phyloP scores from a whole-genome alignment of 345 rosid genomes.

The Gossypium turneri region DNA sequence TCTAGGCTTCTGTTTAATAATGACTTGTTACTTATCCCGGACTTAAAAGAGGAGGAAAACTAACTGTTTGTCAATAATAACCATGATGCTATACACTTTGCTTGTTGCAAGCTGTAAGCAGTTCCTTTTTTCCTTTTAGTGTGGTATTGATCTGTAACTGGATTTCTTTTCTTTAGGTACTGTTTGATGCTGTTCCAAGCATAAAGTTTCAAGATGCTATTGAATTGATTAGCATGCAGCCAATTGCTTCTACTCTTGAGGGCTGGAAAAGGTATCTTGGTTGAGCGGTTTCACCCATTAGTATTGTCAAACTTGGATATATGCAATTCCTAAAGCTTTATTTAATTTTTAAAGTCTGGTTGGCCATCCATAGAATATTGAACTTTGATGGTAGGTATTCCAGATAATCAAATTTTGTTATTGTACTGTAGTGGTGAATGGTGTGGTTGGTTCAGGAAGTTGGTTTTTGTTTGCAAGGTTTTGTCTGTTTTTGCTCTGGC shows the following conservation, averaged over 20 bases:
- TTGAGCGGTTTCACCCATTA: not conserved
- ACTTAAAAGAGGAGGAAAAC: not conserved
- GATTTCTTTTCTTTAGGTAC: constrained; percentile 48
- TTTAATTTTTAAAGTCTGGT: not conserved
- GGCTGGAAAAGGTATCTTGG: constrained; percentile 76
- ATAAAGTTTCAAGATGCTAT: constrained; percentile 84
- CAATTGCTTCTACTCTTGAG: constrained; percentile 67
- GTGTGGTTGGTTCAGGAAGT: not conserved
- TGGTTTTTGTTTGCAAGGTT: not conserved
- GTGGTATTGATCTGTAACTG: constrained; percentile 16
- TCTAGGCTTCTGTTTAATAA: not conserved
- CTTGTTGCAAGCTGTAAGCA: not conserved
- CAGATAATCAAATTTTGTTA: not conserved
- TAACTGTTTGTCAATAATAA: not conserved
- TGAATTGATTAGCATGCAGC: constrained; percentile 87
- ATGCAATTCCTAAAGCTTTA: not conserved
- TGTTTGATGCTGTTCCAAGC: constrained; percentile 92
- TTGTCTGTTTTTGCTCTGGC: not conserved
- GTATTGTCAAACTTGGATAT: not conserved
- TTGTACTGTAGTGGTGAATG: not conserved
- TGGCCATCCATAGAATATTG: not conserved
- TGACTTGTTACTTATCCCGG: not conserved
- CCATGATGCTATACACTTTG: not conserved
- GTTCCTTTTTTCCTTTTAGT: not conserved
- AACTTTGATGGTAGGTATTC: constrained; percentile 3